A percentile compares a stretch with the other conserved stretches of the same genome.
Conservation (phyloP, 2,329 filamentous ascomycete species). For the Penicillium oxalicum region DNA sequence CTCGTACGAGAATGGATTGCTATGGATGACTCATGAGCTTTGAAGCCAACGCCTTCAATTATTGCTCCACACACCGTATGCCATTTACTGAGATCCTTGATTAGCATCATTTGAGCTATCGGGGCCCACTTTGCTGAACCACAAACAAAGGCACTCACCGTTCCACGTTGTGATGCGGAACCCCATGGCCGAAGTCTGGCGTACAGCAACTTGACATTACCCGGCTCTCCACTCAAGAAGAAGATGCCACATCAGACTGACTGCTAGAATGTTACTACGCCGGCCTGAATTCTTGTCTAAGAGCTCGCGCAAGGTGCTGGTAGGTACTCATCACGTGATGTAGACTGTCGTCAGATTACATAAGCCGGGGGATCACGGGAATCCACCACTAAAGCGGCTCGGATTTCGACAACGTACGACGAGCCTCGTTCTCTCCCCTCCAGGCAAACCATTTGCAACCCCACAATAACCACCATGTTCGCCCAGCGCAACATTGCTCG, state of each 20-base stretch:
- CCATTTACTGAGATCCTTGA: constrained; percentile 59
- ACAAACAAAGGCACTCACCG: constrained; percentile 46
- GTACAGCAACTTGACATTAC: constrained; percentile 9
- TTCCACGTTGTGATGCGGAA: constrained; percentile 85
- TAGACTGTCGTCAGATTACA: constrained; percentile 20
- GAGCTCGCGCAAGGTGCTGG: not conserved
- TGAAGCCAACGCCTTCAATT: not conserved
- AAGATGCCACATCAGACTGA: not conserved
- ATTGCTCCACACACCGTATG: constrained; percentile 53
- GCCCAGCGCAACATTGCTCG: constrained; percentile 54
- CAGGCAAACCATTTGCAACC: constrained; percentile 19
- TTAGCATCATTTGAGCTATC: constrained; percentile 18
- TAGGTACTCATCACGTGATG: constrained; percentile 11
- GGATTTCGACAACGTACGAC: constrained; percentile 23
- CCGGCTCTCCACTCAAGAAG: not conserved
- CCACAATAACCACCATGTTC: constrained; percentile 51
- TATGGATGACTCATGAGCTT: constrained; percentile 27
- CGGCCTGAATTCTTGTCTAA: not conserved
- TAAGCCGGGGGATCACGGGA: constrained; percentile 25
- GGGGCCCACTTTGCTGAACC: not conserved
- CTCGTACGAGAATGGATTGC: constrained; percentile 77
- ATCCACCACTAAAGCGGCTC: constrained; percentile 22
- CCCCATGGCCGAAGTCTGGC: constrained; percentile 49
- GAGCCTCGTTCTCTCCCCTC: constrained; percentile 13
- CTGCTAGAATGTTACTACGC: not conserved